phyloP scores from a whole-genome alignment of 805 yeast species.

The Ogataea trehaloabstinens region DNA sequence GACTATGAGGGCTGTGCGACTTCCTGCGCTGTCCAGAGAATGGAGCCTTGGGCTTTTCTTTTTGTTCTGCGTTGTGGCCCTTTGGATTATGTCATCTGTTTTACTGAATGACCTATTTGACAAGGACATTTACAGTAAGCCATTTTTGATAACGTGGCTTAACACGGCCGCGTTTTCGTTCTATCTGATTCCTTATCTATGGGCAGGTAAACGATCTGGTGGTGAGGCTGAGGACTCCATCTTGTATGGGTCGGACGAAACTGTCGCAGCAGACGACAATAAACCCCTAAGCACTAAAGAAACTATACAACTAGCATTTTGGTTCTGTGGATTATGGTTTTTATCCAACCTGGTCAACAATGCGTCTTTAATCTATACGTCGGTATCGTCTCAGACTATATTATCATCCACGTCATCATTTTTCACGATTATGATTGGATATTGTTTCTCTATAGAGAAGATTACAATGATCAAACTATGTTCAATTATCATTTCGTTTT shows the following conservation, averaged over 20 bases:
- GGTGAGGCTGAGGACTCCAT: not conserved
- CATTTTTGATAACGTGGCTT: constrained; percentile 87
- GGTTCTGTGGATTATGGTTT: constrained; percentile 89
- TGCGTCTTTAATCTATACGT: constrained; percentile 81
- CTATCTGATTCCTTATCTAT: constrained; percentile 63
- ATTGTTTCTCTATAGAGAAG: constrained; percentile 64
- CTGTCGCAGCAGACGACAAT: not conserved
- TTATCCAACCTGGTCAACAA: constrained; percentile 85
- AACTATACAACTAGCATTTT: constrained; percentile 71
- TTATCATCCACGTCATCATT: constrained; percentile 89
- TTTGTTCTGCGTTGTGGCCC: constrained; percentile 69
- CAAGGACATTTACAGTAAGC: constrained; percentile 69
- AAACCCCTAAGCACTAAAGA: constrained; percentile 46
- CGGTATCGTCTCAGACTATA: constrained; percentile 93
- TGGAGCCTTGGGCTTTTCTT: constrained; percentile 82
- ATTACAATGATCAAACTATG: constrained; percentile 62
- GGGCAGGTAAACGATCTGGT: constrained; percentile 1
- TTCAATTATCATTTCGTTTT: constrained; percentile 68
- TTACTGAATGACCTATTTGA: constrained; percentile 76
- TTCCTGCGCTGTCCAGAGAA: too few relatives aligned
- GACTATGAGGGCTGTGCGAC: too few relatives aligned
- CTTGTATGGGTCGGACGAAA: not conserved
- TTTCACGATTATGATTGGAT: constrained; percentile 85
- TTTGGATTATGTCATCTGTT: constrained; percentile 92
- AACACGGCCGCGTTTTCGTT: constrained; percentile 83